Percentiles rank a stretch among this genome's conserved stretches.
Evolutionary conservation across 495 filamentous ascomycete genomes (phyloP).

Genomic region (Poronia punctata): DNA sequence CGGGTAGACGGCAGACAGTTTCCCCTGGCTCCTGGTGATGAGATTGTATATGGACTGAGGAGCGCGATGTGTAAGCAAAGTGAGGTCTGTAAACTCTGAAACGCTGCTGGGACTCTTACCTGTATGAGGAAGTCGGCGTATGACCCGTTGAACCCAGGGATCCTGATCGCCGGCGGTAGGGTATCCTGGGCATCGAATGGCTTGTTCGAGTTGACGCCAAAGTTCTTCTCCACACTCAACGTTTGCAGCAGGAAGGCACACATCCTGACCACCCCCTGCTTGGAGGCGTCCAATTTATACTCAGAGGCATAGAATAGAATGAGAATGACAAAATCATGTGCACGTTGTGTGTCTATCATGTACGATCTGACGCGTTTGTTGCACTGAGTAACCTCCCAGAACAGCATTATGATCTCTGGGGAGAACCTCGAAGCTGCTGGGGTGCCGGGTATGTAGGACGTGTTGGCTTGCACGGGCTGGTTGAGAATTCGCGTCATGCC

Average conservation of each 20-base stretch:
- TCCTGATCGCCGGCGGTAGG: conserved; percentile 69
- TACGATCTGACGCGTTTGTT: conserved; percentile 97
- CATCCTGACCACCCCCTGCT: conserved; percentile 90
- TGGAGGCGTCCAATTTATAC: conserved; percentile 75
- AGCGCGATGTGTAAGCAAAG: conserved; percentile 4
- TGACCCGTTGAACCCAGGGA: conserved; percentile 77
- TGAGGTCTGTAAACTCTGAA: not conserved
- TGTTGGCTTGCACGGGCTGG: conserved; percentile 82
- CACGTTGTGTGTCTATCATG: conserved; percentile 90
- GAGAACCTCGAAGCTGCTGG: conserved; percentile 79
- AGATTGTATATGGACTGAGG: conserved; percentile 81
- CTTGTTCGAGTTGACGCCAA: conserved; percentile 84
- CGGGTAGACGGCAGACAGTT: conserved; percentile 86
- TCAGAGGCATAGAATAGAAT: conserved; percentile 90
- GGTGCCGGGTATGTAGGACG: conserved; percentile 82
- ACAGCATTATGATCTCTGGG: conserved; percentile 94
- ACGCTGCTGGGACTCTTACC: conserved; percentile 43
- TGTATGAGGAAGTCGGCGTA: conserved; percentile 94
- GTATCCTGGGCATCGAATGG: conserved; percentile 85
- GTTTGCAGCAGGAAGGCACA: conserved; percentile 96
- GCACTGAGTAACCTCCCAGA: conserved; percentile 96
- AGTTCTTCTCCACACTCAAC: conserved; percentile 84
- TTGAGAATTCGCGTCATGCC: conserved; percentile 92
- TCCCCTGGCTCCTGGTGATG: conserved; percentile 87
- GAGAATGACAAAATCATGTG: conserved; percentile 87